Conservation (phyloP, 139 green algal species). For the Monoraphidium neglectum region DNA sequence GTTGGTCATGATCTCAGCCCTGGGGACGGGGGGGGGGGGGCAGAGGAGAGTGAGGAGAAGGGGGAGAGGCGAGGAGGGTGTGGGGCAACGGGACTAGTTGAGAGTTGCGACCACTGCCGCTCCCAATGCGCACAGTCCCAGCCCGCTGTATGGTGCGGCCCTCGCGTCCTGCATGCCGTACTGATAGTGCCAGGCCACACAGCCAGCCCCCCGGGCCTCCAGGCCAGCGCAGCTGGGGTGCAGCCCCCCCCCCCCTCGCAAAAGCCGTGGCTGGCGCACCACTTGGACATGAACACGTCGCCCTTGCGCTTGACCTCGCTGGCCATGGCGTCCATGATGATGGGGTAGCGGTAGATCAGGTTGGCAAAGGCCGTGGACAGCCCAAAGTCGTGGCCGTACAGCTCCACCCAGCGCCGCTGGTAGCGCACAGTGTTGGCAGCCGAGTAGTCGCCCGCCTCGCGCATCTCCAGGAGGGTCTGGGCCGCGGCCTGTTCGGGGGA, state of each 20-base stretch:
- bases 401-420: slow-evolving; percentile 65
- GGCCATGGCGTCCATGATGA: slow-evolving; percentile 64
- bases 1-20: slow-evolving; percentile 92
- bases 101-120: no score
- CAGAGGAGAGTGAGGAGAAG: neutral
- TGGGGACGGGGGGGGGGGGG: slow-evolving; percentile 54
- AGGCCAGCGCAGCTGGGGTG: no score
- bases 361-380: slow-evolving; percentile 54
- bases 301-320: slow-evolving; percentile 84
- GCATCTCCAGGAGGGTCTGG: slow-evolving; percentile 76
- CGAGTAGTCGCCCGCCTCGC: slow-evolving; percentile 74
- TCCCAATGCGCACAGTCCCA: no score
- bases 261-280: no score
- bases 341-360: slow-evolving; percentile 42
- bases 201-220: no score
- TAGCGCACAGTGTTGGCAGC: slow-evolving; percentile 59
- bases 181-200: no score
- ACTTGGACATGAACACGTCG: slow-evolving; percentile 79
- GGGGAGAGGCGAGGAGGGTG: no score
- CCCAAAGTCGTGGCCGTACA: slow-evolving; percentile 88
- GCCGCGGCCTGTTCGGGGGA: no score
- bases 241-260: no score
- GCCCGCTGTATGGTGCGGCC: no score
- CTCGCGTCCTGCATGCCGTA: no score
- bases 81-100: no score